Percentiles rank a stretch among this genome's conserved stretches.
phyloP scores from a whole-genome alignment of 495 filamentous ascomycete genomes.

The Penicillium antarcticum region DNA sequence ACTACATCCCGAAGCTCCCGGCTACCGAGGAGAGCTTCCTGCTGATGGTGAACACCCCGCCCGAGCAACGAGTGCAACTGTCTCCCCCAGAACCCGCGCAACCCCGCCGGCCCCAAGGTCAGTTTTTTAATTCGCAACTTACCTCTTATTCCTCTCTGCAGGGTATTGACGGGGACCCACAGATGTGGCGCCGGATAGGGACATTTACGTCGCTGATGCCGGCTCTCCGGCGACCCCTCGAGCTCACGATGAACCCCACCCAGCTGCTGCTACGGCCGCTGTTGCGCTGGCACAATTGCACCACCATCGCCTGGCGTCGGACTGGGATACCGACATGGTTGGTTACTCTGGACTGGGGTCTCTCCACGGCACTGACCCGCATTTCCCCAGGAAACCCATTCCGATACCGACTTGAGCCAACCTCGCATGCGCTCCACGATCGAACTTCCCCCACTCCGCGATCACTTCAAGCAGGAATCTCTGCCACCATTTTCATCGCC shows the following conservation, averaged over 20 bases:
- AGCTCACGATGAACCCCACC: conserved; percentile 68
- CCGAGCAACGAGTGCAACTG: conserved; percentile 62
- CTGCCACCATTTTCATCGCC: conserved; percentile 59
- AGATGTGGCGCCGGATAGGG: conserved; percentile 43
- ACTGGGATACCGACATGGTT: conserved; percentile 85
- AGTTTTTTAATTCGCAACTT: conserved; percentile 4
- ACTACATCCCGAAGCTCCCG: conserved; percentile 98
- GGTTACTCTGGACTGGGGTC: conserved; percentile 24
- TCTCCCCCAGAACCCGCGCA: conserved; percentile 54
- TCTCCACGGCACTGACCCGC: conserved; percentile 2
- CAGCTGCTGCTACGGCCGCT: conserved; percentile 72
- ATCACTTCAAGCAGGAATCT: conserved; percentile 69
- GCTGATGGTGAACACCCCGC: conserved; percentile 89
- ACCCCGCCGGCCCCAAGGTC: conserved; percentile 37
- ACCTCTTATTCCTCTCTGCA: background rate
- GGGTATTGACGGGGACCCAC: conserved; percentile 30
- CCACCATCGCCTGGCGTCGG: conserved; percentile 72
- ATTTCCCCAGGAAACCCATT: conserved; percentile 60
- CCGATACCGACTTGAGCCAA: conserved; percentile 64
- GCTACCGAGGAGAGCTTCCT: conserved; percentile 98
- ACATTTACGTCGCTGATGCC: conserved; percentile 60
- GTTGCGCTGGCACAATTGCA: conserved; percentile 86
- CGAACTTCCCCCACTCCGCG: conserved; percentile 70
- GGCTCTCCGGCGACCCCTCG: conserved; percentile 70
- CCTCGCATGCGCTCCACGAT: conserved; percentile 58